A percentile compares a stretch with the other conserved stretches of the same genome.
Evolutionary conservation across 148 eudicot genomes (phyloP).

Genomic region (Silene conica): DNA sequence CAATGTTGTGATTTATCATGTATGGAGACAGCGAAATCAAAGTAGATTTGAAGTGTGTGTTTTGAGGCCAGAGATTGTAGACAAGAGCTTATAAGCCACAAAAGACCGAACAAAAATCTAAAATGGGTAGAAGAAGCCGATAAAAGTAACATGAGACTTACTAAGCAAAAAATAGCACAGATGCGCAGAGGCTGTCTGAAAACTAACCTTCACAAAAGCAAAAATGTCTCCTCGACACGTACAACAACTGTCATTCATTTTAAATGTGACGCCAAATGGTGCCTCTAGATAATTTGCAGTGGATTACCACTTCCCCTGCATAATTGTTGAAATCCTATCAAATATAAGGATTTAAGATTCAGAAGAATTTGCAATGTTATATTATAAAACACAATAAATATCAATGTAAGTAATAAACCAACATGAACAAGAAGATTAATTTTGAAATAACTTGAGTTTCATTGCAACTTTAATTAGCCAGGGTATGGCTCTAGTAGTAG

Average conservation of each 20-base stretch:
- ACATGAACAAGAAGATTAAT: not conserved
- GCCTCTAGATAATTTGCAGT: slow-evolving; percentile 93
- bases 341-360: not conserved
- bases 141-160: not conserved
- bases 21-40: too few species aligned
- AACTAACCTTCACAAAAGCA: slow-evolving; percentile 85
- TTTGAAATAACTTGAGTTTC: not conserved
- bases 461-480: not conserved
- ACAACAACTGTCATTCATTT: slow-evolving; percentile 96
- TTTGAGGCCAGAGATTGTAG: too few species aligned
- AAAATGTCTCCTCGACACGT: slow-evolving; percentile 80
- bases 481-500: not conserved
- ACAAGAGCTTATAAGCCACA: too few species aligned
- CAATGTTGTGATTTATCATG: too few species aligned
- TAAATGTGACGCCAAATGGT: slow-evolving; percentile 92
- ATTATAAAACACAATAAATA: not conserved
- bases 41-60: too few species aligned
- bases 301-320: slow-evolving; percentile 75
- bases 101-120: not conserved
- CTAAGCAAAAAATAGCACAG: not conserved
- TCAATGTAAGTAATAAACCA: not conserved
- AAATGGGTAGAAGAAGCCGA: not conserved
- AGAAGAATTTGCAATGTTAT: not conserved
- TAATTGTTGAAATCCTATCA: slow-evolving; percentile 3
- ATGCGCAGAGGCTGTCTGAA: slow-evolving; percentile 5